Evolutionary conservation across 1,284 basidiomycete genomes (phyloP), one percentile per base, ranked within the genome.

Genomic region (Rhodotorula mucilaginosa): DNA sequence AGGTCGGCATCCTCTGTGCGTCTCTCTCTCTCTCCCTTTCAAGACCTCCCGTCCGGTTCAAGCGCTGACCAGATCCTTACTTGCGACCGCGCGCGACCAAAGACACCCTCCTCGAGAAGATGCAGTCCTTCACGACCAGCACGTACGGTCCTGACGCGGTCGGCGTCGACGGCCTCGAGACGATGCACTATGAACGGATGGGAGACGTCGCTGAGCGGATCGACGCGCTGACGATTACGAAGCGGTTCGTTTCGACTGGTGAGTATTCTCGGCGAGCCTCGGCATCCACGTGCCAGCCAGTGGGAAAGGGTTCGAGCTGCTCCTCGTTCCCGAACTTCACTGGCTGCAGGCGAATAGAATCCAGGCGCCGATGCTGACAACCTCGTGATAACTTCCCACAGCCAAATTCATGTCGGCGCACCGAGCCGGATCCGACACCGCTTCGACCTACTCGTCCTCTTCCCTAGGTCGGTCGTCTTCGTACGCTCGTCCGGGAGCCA

Each of bases 191-290:
- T 47, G 74, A 71, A 58, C 63, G 69, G 19, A 49, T 73, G 31
- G 73, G 71, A 21, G 75, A 76, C 49, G 62, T 69, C 26, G 52
- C 59, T 52, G 71, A 75, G 56, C 61, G 66, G 48, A 65, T 80
- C 31, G 78, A 78, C n/a, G 71, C 72, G 16, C 61, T 80, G 13
- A 71, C 71, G 31, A 78, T 97, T 80, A 88, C 88, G 59, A 92
- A 93, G 82, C 86, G 92, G 54, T 87, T 92, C 67, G 83, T 89
- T 31, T 92, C 91, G 69, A 91, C 91, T 26, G 90, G 92, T 92
- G 79, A 77, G 90, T 84, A 29, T 51, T 13, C 21, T 48, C 31
- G 6, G 7, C 64, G 10, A 26, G 63, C 29, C 61, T 78, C 57
- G 34, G 34, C 4, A 5, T 16, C 21, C 8, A 44, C 39, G 10